Evolutionary conservation across 1,284 basidiomycete genomes (phyloP).

Genomic region (Amylostereum areolatum): DNA sequence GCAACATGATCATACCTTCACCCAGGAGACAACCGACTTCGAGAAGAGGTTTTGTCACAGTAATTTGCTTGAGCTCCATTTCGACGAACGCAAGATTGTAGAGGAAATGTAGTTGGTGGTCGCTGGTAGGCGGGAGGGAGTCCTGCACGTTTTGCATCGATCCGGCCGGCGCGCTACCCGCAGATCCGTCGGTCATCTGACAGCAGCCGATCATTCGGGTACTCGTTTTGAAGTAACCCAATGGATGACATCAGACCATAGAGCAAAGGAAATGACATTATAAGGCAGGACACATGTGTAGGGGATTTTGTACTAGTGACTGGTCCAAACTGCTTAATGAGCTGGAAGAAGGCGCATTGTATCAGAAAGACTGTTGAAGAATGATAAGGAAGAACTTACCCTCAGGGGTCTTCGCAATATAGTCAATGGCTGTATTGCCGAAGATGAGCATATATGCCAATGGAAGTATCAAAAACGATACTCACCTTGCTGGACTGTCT

Average conservation of each 20-base stretch:
- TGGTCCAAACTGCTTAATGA: conserved; percentile 14
- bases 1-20: conserved; percentile 40
- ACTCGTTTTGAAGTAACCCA: too few relatives aligned
- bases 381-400: conserved; percentile 39
- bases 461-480: conserved; percentile 11
- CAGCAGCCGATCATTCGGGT: too few relatives aligned
- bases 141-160: too few relatives aligned
- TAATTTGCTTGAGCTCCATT: conserved; percentile 15
- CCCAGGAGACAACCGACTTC: conserved; percentile 54
- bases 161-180: too few relatives aligned
- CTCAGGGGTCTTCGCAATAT: conserved; percentile 93
- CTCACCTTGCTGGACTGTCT: conserved; percentile 88
- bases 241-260: too few relatives aligned
- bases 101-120: too few relatives aligned
- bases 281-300: too few relatives aligned
- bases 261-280: too few relatives aligned
- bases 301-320: background rate
- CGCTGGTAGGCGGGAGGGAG: too few relatives aligned
- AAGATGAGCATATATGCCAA: background rate
- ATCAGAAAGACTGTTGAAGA: background rate
- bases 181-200: too few relatives aligned
- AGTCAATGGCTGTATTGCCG: conserved; percentile 78
- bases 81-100: too few relatives aligned
- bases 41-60: conserved; percentile 40
- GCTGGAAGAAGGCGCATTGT: conserved; percentile 10